Base-by-base conservation (phyloP, 306 rosid species). In the Acacia melanoxylon region DNA sequence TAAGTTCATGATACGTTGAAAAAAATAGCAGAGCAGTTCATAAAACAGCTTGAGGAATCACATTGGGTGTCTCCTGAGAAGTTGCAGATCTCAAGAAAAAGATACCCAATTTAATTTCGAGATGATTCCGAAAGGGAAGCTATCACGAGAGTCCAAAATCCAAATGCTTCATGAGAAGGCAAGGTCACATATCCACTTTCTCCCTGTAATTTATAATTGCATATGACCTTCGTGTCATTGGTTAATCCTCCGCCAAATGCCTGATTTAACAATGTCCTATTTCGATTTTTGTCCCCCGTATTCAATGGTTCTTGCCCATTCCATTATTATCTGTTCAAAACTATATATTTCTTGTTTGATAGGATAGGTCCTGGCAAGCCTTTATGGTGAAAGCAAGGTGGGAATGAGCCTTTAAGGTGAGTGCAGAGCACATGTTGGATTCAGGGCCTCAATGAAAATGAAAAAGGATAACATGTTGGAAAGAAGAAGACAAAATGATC, bases 401-500 rank as follows among this genome's bases (percentile, higher is more conserved):
- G 61, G 70, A 62, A 37, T 58, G 78, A 37, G 79, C 68, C 24
- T 86, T 13, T 25, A 61, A 74, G 83, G 40, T 81, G 66, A 81
- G 86, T 84, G 90, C 84, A 81, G 1, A 56, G 81, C 92, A 86
- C 88, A 83, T 89, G 91, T 33, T 29, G 75, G 67, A 87, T 77
- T 78, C 66, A 70, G 24, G 72, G 84, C 45, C 66, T 82, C 77
- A 72, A 69, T 45, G 77, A 72, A 76, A 80, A 65, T 3, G 44
- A 81, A 86, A 79, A 84, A 79, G 75, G 73, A 79, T 56, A 48
- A 69, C 52, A 84, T 84, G 24, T 52, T 46, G 45, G 81, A 66
- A 75, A 86, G 85, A 93, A 82, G 59, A 88, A 78, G 94, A 86
- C 97, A 89, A 91, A 90, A 25, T 25, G 58, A 58, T 79, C 68